Conservation (phyloP, 2,329 filamentous ascomycete species). For the Chaetoscypha palmicola region DNA sequence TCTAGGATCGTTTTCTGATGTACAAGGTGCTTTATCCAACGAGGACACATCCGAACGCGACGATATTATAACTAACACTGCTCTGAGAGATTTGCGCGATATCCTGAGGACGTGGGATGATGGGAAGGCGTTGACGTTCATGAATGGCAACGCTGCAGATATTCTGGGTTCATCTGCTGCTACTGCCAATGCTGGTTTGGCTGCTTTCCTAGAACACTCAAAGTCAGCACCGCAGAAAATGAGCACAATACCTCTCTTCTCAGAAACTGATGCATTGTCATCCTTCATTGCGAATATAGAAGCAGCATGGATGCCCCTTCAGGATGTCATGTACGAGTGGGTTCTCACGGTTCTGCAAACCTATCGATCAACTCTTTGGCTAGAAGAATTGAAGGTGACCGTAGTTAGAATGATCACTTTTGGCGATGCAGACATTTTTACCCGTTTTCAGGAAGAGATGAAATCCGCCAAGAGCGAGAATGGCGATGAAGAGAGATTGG, state of each 20-base stretch:
- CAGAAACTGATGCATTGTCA: constrained; percentile 45
- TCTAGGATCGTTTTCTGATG: constrained; percentile 24
- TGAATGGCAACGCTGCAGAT: constrained; percentile 28
- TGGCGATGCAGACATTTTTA: constrained; percentile 46
- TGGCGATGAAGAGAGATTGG: constrained; percentile 29
- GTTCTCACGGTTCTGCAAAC: constrained; percentile 42
- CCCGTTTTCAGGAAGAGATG: constrained; percentile 39
- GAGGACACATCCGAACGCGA: constrained; percentile 13
- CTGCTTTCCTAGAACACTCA: constrained; percentile 57
- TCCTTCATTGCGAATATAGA: constrained; percentile 45
- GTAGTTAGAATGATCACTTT: constrained; percentile 46
- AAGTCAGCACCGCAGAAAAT: constrained; percentile 48
- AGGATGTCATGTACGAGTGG: constrained; percentile 55
- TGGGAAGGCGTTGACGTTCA: constrained; percentile 30
- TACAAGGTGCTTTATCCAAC: constrained; percentile 22
- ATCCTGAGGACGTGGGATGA: constrained; percentile 35
- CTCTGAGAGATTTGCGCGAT: constrained; percentile 32
- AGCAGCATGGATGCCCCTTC: constrained; percentile 44
- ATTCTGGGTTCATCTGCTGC: constrained; percentile 27
- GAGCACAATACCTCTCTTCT: constrained; percentile 41
- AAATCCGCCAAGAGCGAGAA: constrained; percentile 12
- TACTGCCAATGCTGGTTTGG: constrained; percentile 39
- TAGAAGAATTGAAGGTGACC: constrained; percentile 48
- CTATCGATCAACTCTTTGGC: constrained; percentile 51
- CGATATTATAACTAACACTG: constrained; percentile 23